phyloP scores from a whole-genome alignment of 225 moss, liverwort and hornwort species.

The Pleurozium schreberi region DNA sequence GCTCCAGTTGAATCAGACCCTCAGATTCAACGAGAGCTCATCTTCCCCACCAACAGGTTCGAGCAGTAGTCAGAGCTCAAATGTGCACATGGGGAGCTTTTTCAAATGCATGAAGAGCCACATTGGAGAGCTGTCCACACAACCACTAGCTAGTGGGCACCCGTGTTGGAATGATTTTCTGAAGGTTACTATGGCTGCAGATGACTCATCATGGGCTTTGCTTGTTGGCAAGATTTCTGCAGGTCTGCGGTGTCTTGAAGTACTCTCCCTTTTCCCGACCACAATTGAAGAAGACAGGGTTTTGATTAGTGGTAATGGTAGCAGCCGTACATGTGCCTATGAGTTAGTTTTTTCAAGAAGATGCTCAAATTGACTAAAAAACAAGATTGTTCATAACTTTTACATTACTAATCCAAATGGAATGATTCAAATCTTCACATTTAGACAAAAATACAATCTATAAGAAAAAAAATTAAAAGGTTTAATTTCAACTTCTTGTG shows the following conservation, averaged over 20 bases:
- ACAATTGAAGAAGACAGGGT: constrained; percentile 53
- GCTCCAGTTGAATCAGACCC: background rate
- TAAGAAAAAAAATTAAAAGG: too few species aligned
- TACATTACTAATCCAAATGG: too few species aligned
- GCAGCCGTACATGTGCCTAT: background rate
- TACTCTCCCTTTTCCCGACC: constrained; percentile 61
- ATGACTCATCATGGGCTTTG: constrained; percentile 16
- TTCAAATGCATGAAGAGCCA: constrained; percentile 51
- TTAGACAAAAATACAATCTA: too few species aligned
- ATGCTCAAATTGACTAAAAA: too few species aligned
- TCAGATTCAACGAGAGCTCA: background rate
- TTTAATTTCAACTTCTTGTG: too few species aligned
- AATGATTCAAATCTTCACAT: too few species aligned
- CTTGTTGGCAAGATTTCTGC: constrained; percentile 64
- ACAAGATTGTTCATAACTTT: too few species aligned
- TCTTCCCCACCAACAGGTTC: background rate
- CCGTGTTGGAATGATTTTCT: constrained; percentile 41
- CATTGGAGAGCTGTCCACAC: constrained; percentile 12
- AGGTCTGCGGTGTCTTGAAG: constrained; percentile 59
- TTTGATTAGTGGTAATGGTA: constrained; percentile 12
- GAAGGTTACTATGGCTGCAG: constrained; percentile 11
- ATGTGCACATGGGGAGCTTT: constrained; percentile 34
- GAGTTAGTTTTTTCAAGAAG: too few species aligned
- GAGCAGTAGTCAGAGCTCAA: constrained; percentile 10
- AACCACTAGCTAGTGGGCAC: constrained; percentile 41